These are phyloP conservation scores for Choricystis sp. DNA, from an alignment of 139 green algal genomes.

Conservation along the genomic window DNA sequence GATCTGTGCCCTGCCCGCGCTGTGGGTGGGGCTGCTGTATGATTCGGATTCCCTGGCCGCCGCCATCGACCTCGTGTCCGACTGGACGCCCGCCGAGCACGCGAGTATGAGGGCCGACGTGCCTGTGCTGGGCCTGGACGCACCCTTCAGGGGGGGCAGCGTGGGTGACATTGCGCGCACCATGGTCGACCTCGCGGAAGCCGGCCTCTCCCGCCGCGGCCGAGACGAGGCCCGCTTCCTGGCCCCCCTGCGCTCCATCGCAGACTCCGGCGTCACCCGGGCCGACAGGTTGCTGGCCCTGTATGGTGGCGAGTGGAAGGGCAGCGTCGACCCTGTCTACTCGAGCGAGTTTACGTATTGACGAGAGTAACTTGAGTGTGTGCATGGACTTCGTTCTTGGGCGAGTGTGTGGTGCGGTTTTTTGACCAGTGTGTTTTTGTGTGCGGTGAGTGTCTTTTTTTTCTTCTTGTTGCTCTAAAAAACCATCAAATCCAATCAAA, in stretches of 20 bases:
- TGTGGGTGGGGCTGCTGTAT: conserved; percentile 93
- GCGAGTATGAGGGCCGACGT: not conserved
- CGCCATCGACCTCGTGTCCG: not conserved
- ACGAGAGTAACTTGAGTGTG: not conserved
- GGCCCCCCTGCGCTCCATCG: conserved; percentile 9
- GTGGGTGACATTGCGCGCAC: not conserved
- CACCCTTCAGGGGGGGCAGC: not conserved
- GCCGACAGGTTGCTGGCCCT: conserved; percentile 49
- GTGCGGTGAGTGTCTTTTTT: not conserved
- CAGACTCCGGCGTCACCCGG: conserved; percentile 33
- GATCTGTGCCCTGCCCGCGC: conserved; percentile 83
- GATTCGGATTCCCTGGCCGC: conserved; percentile 19
- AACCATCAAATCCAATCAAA: too few relatives aligned
- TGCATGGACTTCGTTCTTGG: too few relatives aligned
- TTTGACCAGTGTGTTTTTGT: not conserved
- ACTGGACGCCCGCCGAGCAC: not conserved
- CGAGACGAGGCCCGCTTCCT: conserved; percentile 30
- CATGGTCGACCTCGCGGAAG: not conserved
- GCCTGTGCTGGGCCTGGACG: not conserved
- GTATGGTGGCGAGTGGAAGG: conserved; percentile 51
- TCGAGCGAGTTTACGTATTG: conserved; percentile 22
- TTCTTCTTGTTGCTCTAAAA: not conserved
- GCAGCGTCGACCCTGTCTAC: conserved; percentile 51
- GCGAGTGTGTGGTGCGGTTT: not conserved
- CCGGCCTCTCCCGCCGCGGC: not conserved